Conservation (phyloP, 345 rosid genomes). For the Eutrema japonicum region DNA sequence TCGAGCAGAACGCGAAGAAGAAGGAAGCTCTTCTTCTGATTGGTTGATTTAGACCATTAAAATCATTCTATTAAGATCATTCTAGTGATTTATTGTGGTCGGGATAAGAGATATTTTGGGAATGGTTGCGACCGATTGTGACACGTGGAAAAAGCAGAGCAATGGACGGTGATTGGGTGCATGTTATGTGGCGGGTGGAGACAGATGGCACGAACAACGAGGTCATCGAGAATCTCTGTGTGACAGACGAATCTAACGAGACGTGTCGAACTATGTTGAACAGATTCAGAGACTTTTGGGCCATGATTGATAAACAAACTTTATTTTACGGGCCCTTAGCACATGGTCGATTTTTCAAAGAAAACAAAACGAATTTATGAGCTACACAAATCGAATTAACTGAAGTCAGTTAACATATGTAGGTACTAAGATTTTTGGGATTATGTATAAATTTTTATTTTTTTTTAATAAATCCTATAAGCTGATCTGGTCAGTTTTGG, state of each 20-base stretch:
- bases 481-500: too few species aligned
- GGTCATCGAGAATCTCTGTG: constrained; percentile 37
- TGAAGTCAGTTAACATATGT: neutral
- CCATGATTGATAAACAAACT: constrained; percentile 28
- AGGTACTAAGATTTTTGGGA: neutral
- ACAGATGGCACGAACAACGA: constrained; percentile 39
- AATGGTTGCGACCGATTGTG: neutral
- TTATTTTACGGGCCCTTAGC: constrained; percentile 26
- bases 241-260: constrained; percentile 32
- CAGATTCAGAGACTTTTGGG: constrained; percentile 29
- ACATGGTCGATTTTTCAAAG: constrained; percentile 1
- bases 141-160: constrained; percentile 23
- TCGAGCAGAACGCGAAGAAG: too few species aligned
- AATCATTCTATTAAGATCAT: too few species aligned
- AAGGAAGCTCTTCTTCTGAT: too few species aligned
- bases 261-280: constrained; percentile 42
- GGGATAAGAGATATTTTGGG: constrained; percentile 34
- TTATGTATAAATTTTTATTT: too few species aligned
- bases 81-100: too few species aligned
- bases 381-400: neutral
- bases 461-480: too few species aligned
- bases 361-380: neutral
- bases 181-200: constrained; percentile 35
- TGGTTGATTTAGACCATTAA: too few species aligned
- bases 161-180: constrained; percentile 34